Base-by-base conservation (phyloP, 83 land plant genomes). In the Picea abies region DNA sequence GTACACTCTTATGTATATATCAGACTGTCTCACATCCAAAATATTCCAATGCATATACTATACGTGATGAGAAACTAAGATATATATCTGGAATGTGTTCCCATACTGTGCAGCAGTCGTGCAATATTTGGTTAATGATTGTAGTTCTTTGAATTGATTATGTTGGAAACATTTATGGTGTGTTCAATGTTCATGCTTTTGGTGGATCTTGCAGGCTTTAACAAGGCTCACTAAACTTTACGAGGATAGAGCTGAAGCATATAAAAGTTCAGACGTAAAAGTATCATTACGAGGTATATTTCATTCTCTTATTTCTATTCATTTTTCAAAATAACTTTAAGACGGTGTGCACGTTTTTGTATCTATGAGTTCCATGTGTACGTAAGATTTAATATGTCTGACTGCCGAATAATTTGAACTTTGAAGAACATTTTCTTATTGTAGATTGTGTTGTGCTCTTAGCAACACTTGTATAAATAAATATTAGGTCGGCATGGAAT, bases 231-330 rank as follows among this genome's bases (percentile, higher is more conserved):
- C 80, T 1, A 78, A 78, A 32, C 80, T 78, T 60, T 78, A 78
- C 5, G 80, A 60, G 39, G 80, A 78, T 58, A 56, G 80, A 78
- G 80, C 80, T 16, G 80, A 78, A 60, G 80, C 80, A 6, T 78
- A 78, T 60, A 37, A 39, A 60, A 78, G 25, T 78, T 78, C 80
- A 26, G 80, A 78, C 29, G 63, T 78, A 78, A 78, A 58, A 78
- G 62, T 78, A 14, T 78, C 80, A 5, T 56, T 78, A 22, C 62
- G 58, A 78, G 6, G 80, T 78, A 78, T 41, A 20, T 73, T 20
- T 58, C 39, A 8, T 4, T 60, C 7, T 32, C 63, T 78, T 14
- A 12, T 26, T 26, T n/a, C n/a, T 29, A 15, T 60, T 60, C n/a
- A 29, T 78, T 56, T 60, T 78, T 11, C 0, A 60, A 78, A 26